These are phyloP conservation scores for Pythium rhizo-oryzae DNA, from an alignment of 352 stramenopile genomes.

Conservation along the genomic window DNA sequence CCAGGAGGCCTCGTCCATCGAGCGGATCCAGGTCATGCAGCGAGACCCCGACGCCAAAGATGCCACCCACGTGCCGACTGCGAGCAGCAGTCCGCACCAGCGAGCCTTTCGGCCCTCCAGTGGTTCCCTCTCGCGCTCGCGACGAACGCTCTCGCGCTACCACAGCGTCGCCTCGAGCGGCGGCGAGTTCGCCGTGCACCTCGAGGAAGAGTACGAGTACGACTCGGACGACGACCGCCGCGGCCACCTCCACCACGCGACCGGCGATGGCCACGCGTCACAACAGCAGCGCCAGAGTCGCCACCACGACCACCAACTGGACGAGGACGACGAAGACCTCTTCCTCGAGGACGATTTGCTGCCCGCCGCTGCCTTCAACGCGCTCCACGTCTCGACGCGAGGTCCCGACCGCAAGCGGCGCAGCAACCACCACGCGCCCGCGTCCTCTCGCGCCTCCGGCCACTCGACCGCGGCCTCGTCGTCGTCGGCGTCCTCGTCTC, in stretches of 20 bases:
- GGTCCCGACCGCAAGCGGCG: slow-evolving; percentile 23
- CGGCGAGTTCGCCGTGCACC: slow-evolving; percentile 25
- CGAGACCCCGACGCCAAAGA: slow-evolving; percentile 40
- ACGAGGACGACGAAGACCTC: slow-evolving; percentile 25
- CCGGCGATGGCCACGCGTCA: slow-evolving; percentile 3
- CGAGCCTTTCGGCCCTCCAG: slow-evolving; percentile 14
- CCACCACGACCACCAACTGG: slow-evolving; percentile 1
- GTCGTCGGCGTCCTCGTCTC: not conserved
- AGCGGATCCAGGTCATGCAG: slow-evolving; percentile 59
- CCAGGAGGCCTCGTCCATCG: slow-evolving; percentile 68
- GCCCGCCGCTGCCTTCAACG: slow-evolving; percentile 24
- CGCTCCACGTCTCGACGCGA: slow-evolving; percentile 28
- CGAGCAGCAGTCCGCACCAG: not conserved
- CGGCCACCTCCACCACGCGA: slow-evolving; percentile 9
- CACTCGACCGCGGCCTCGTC: slow-evolving; percentile 3
- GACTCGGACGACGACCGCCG: slow-evolving; percentile 21
- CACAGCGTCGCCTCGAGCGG: slow-evolving; percentile 15
- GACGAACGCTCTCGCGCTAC: slow-evolving; percentile 19
- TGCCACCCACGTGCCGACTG: not conserved
- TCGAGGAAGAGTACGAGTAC: slow-evolving; percentile 32
- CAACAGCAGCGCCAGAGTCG: no score
- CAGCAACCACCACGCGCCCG: not conserved
- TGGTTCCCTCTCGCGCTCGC: not conserved
- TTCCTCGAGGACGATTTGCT: slow-evolving; percentile 29
- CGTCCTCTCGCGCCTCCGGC: slow-evolving; percentile 3